Base-by-base conservation (phyloP, 2,329 filamentous ascomycete genomes). In the Apiospora koreana region DNA sequence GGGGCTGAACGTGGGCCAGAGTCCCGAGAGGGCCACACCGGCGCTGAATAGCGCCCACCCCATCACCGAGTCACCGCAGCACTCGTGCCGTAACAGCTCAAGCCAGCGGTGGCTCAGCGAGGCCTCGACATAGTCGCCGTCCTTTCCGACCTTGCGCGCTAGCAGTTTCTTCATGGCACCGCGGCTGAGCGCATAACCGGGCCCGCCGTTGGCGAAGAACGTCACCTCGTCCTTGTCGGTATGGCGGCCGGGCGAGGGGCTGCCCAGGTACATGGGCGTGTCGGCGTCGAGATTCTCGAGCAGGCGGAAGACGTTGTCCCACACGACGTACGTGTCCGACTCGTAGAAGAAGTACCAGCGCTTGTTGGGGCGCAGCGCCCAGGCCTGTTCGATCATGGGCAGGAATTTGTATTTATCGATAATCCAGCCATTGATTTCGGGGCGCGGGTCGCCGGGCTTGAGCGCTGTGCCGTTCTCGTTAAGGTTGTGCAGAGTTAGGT, bases 331-430 rank as follows among this genome's bases (percentile, higher is more conserved):
- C 66, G 87, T 89, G 75, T 89, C 87, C 2, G 86, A 85, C 73
- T 89, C 87, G 65, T 87, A 84, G 75, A 88, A 87, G 68, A 89
- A 82, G 73, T 87, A 89, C 83, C 87, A 88, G 45, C 85, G 80
- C 64, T 84, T 83, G n/a, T 82, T 77, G 2, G 83, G 83, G 42
- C 84, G 85, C 69, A 79, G 76, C 38, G 80, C 77, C 78, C 86
- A 87, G 0, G 86, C 84, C 38, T 83, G 78, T 70, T 87, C 84
- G 5, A 89, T 79, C 83, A 87, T 86, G 50, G 87, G 85, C 41
- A 89, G 75, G 72, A 88, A 88, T 76, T 89, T 89, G 81, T 84
- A 89, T 75, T 86, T 86, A 77, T 89, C 87, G 64, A 88, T 80
- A 35, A 78, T 82, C 87, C 87, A 88, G 2, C 86, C 86, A 50